phyloP scores from a whole-genome alignment of 805 yeast species.

The Kodamaea jinghongensis region DNA sequence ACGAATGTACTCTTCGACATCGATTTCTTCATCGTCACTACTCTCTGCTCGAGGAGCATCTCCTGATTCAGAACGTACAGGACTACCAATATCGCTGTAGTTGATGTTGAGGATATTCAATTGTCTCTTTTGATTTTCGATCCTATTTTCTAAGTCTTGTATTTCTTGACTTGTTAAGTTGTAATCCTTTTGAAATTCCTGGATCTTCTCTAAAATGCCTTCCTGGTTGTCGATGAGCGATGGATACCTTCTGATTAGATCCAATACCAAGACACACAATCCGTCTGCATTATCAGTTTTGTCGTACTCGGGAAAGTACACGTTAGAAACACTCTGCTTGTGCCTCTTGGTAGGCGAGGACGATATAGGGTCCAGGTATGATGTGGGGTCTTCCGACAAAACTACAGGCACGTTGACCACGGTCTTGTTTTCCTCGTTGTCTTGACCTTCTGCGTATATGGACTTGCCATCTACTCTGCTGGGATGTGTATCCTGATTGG shows the following conservation, averaged over 20 bases:
- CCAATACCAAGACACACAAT: conserved; percentile 41
- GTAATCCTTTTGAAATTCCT: conserved; percentile 40
- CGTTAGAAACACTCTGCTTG: conserved; percentile 1
- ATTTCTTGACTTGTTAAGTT: conserved; percentile 36
- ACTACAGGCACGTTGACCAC: conserved; percentile 6
- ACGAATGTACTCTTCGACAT: conserved; percentile 39
- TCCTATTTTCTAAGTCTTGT: conserved; percentile 38
- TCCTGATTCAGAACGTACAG: conserved; percentile 8
- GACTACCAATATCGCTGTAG: conserved; percentile 19
- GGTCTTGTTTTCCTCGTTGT: not conserved
- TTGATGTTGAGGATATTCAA: conserved; percentile 33
- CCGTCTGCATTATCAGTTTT: conserved; percentile 35
- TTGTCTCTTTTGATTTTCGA: conserved; percentile 44
- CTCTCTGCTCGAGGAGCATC: conserved; percentile 11
- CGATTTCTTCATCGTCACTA: conserved; percentile 18
- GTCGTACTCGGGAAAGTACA: conserved; percentile 8
- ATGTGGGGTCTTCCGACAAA: not conserved
- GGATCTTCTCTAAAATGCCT: conserved; percentile 24
- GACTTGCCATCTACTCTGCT: conserved; percentile 52
- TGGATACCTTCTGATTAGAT: conserved; percentile 28
- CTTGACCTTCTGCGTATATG: conserved; percentile 15
- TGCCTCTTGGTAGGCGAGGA: conserved; percentile 7
- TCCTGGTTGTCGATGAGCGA: conserved; percentile 22
- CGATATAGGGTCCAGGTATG: conserved; percentile 3
- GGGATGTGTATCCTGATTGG: conserved; percentile 18